Percentiles rank a stretch among this genome's conserved stretches.
phyloP scores from a whole-genome alignment of 225 moss, liverwort and hornwort genomes.

The Neckera pumila region DNA sequence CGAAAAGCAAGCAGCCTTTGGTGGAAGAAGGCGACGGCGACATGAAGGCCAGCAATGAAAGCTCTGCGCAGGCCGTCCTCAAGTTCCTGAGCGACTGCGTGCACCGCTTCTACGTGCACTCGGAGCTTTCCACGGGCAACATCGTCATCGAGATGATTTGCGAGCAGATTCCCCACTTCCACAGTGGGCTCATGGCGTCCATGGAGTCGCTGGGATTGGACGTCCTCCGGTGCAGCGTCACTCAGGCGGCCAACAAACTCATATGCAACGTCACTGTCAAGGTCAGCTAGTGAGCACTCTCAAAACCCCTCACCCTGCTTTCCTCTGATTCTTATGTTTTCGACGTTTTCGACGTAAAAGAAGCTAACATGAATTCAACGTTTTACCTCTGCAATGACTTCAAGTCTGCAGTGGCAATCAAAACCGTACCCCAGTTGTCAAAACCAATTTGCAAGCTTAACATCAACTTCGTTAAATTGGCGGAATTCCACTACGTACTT shows the following conservation, averaged over 20 bases:
- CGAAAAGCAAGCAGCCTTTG: background rate
- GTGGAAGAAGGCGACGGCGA: background rate
- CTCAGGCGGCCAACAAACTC: too few relatives aligned
- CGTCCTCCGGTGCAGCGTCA: too few relatives aligned
- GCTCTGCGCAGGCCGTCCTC: background rate
- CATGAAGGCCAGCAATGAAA: background rate
- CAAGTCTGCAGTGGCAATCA: too few relatives aligned
- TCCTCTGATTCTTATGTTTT: too few relatives aligned
- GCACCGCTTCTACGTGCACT: slow-evolving; percentile 24
- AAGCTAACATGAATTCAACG: too few relatives aligned
- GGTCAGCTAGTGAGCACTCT: too few relatives aligned
- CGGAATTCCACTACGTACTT: background rate
- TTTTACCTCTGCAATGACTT: too few relatives aligned
- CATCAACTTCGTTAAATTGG: background rate
- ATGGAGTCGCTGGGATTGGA: too few relatives aligned
- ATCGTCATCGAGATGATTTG: slow-evolving; percentile 36
- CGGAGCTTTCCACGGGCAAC: slow-evolving; percentile 1
- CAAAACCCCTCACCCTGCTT: too few relatives aligned
- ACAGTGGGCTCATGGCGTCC: background rate
- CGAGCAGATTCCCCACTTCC: slow-evolving; percentile 12
- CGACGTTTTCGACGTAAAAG: too few relatives aligned
- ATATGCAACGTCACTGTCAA: too few relatives aligned
- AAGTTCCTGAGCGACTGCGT: slow-evolving; percentile 15
- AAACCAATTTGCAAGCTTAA: background rate
- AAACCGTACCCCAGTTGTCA: too few relatives aligned